Percentiles rank a stretch among this genome's conserved stretches.
These are phyloP conservation scores for Spizellomyces sp. DNA, from an alignment of 192 early-diverging fungal species.

Conservation along the genomic window DNA sequence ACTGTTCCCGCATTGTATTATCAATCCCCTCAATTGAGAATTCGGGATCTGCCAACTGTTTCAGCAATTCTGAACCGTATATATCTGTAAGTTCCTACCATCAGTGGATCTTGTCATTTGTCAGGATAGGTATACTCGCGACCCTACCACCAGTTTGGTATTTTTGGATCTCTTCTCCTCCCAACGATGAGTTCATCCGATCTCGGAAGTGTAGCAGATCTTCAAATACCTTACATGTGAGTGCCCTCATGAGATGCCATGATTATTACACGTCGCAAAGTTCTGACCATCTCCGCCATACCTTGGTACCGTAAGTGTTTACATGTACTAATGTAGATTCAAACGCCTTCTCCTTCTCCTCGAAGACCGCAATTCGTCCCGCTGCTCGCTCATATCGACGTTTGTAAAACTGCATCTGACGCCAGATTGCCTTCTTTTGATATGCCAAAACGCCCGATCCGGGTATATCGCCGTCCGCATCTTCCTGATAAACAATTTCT, in stretches of 20 bases:
- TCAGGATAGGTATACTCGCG: too few relatives aligned
- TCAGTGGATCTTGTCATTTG: too few relatives aligned
- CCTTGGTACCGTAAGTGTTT: constrained; percentile 21
- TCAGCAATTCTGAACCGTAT: too few relatives aligned
- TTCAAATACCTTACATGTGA: constrained; percentile 25
- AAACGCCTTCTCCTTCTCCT: not conserved
- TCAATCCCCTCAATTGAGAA: too few relatives aligned
- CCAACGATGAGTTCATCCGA: not conserved
- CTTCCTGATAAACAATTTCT: not conserved
- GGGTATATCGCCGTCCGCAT: constrained; percentile 28
- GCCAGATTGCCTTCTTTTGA: constrained; percentile 56
- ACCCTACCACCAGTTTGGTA: too few relatives aligned
- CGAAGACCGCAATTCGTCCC: not conserved
- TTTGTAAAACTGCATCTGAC: constrained; percentile 56
- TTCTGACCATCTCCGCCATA: not conserved
- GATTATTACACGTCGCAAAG: too few relatives aligned
- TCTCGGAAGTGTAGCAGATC: constrained; percentile 19
- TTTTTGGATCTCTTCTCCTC: too few relatives aligned
- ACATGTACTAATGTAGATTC: constrained; percentile 11
- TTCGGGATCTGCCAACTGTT: too few relatives aligned
- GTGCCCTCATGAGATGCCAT: not conserved
- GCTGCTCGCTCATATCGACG: constrained; percentile 14
- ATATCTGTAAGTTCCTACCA: too few relatives aligned
- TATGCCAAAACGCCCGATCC: constrained; percentile 37
- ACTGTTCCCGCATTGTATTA: too few relatives aligned